Percentiles rank a stretch among this genome's conserved stretches.
phyloP scores from a whole-genome alignment of 148 eudicot genomes.

The Dianthus caryophyllus region DNA sequence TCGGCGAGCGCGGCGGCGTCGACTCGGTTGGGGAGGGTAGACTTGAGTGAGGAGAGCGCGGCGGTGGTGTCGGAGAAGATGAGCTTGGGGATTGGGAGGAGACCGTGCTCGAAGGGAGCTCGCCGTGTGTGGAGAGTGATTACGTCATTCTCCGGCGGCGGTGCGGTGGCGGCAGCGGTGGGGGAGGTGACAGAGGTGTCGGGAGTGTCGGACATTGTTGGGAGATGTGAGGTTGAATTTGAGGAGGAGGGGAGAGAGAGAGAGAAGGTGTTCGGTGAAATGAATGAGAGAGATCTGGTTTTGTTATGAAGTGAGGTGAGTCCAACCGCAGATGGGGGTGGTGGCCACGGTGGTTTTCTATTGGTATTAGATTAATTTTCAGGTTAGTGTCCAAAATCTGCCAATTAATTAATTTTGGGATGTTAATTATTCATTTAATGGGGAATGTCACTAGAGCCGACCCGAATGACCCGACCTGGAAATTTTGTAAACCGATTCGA shows the following conservation, averaged over 20 bases:
- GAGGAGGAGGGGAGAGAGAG: constrained; percentile 2
- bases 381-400: too few species aligned
- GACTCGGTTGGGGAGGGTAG: constrained; percentile 26
- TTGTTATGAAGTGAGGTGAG: too few species aligned
- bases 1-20: constrained; percentile 43
- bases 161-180: constrained; percentile 24
- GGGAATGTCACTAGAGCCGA: too few species aligned
- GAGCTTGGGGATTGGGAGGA: constrained; percentile 82
- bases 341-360: too few species aligned
- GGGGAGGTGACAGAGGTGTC: constrained; percentile 16
- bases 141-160: constrained; percentile 26
- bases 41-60: constrained; percentile 52
- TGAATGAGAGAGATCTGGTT: too few species aligned
- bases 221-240: not conserved
- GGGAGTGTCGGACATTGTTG: constrained; percentile 36
- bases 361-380: too few species aligned
- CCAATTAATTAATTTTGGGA: too few species aligned
- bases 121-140: constrained; percentile 62
- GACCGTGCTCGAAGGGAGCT: constrained; percentile 91
- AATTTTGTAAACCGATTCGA: too few species aligned
- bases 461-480: too few species aligned
- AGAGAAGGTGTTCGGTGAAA: too few species aligned
- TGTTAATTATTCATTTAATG: too few species aligned
- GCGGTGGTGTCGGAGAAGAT: constrained; percentile 68
- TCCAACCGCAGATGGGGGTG: too few species aligned